Conservation (phyloP, 441 rosid species). For the Euphorbia celastroides region DNA sequence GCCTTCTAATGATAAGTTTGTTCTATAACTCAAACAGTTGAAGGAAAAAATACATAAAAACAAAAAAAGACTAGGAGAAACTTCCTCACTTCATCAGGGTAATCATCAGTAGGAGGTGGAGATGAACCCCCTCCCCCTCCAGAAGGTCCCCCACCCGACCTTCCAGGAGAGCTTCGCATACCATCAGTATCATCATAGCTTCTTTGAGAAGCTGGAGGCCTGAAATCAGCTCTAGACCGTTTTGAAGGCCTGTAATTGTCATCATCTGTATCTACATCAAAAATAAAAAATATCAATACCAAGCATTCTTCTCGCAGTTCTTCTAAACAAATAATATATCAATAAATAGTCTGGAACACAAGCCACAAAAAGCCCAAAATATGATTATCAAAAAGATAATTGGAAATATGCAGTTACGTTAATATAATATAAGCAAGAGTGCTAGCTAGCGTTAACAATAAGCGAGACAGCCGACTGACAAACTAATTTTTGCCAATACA, state of each 20-base stretch:
- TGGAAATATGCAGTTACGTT: neutral
- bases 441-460: neutral
- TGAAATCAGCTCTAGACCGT: conserved; percentile 71
- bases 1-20: conserved; percentile 3
- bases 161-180: conserved; percentile 71
- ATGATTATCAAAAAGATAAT: neutral
- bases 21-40: neutral
- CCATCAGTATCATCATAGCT: conserved; percentile 66
- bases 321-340: neutral
- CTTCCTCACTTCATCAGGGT: conserved; percentile 44
- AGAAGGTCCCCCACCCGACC: conserved; percentile 49
- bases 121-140: conserved; percentile 65
- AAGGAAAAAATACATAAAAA: neutral
- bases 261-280: conserved; percentile 71
- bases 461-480: neutral
- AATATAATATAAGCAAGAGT: neutral
- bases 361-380: neutral
- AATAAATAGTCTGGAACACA: neutral
- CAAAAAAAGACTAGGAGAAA: conserved; percentile 17
- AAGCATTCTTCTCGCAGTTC: neutral
- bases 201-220: conserved; percentile 52
- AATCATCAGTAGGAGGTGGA: conserved; percentile 89
- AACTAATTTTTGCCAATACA: neutral
- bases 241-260: conserved; percentile 80
- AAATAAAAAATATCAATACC: neutral